Evolutionary conservation across 176 grass and related monocot genomes (phyloP), one percentile per base, ranked within the genome.

Genomic region (Saccharum spontaneum): DNA sequence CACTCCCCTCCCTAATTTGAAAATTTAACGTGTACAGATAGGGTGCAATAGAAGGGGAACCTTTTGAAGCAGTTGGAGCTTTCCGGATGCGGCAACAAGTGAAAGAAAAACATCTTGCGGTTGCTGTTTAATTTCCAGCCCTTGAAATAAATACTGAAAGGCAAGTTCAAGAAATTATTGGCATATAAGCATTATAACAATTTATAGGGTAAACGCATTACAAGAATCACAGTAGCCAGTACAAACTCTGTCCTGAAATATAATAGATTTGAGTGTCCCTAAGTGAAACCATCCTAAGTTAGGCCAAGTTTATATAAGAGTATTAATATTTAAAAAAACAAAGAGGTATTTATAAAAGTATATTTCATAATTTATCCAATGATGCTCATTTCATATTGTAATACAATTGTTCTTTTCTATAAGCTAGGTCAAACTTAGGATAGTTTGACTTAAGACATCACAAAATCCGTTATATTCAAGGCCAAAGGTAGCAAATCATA

Each of bases 31-130:
- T 39, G 3, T 4, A 24, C 28, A 28, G 28, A 28, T 28, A 28
- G 28, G 44, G 76, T 77, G 31, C 14, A 40, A 75, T 36, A 79
- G n/a, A 75, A 55, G 30, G 23, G 36, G 44, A 3, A 89, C 92
- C 87, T 90, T 92, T 31, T 94, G 76, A 86, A 94, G 87, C 14
- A 92, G 49, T 77, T 92, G 84, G 75, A 94, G 87, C 71, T 92
- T 94, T 60, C 90, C 92, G 48, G 92, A 94, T 31, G 81, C 74
- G 40, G 90, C 90, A 79, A 90, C 81, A 71, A 94, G 92, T 37
- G 89, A 88, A 62, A 44, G n/a, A 67, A 92, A 87, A 64, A 38
- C 54, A 64, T 82, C 84, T 89, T 87, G 75, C 70, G 86, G 57
- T 54, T 80, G 60, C 11, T 87, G 72, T 69, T 61, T 57, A 48